A percentile compares a stretch with the other conserved stretches of the same genome.
These are phyloP conservation scores for Avena insularis DNA, from an alignment of 176 grass and related monocot species.

Conservation along the genomic window DNA sequence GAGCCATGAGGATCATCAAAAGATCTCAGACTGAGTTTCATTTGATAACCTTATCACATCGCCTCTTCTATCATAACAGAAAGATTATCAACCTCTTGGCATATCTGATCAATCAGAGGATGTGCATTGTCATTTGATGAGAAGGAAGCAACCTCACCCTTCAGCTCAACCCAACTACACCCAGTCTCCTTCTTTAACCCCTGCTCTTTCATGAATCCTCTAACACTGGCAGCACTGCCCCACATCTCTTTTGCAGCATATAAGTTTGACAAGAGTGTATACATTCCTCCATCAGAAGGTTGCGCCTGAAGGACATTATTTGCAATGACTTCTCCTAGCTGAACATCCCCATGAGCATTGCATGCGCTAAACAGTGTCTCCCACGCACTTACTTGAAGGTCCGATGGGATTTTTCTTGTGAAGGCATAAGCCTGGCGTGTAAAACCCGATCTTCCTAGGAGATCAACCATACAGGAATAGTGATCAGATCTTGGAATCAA, in stretches of 20 bases:
- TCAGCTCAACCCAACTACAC: slow-evolving; percentile 78
- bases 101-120: slow-evolving; percentile 63
- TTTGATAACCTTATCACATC: slow-evolving; percentile 33
- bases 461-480: slow-evolving; percentile 85
- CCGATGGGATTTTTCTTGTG: slow-evolving; percentile 54
- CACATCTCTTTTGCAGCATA: slow-evolving; percentile 79
- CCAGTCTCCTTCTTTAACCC: slow-evolving; percentile 79
- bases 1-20: slow-evolving; percentile 12
- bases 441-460: slow-evolving; percentile 72
- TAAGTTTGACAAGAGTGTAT: slow-evolving; percentile 73
- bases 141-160: slow-evolving; percentile 61
- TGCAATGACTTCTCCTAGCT: slow-evolving; percentile 68
- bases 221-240: slow-evolving; percentile 55
- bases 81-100: slow-evolving; percentile 63
- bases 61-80: slow-evolving; percentile 57
- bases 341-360: slow-evolving; percentile 65
- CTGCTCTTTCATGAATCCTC: slow-evolving; percentile 64
- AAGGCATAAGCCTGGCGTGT: slow-evolving; percentile 69
- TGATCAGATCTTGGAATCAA: slow-evolving; percentile 74
- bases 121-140: slow-evolving; percentile 66
- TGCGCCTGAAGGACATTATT: slow-evolving; percentile 56
- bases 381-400: slow-evolving; percentile 65
- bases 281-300: slow-evolving; percentile 75
- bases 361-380: slow-evolving; percentile 78
- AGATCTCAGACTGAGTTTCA: slow-evolving; percentile 18